Conservation (phyloP, 768 basidiomycete genomes). For the Imleria badia region DNA sequence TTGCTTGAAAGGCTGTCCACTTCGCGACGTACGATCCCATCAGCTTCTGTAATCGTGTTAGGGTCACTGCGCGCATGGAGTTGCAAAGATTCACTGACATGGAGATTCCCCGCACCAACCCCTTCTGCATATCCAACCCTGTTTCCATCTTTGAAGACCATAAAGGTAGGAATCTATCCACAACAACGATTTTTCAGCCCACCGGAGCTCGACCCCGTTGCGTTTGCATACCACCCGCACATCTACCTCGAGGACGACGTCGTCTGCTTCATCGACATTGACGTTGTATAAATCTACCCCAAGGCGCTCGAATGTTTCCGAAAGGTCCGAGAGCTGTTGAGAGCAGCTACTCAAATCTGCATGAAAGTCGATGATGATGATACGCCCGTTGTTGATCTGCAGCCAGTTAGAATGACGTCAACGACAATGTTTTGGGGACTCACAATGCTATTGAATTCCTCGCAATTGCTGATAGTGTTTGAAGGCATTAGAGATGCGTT, state of each 20-base stretch:
- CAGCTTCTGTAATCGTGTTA: slow-evolving; percentile 18
- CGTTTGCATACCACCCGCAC: slow-evolving; percentile 54
- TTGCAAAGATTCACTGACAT: slow-evolving; percentile 20
- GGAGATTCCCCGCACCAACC: slow-evolving; percentile 25
- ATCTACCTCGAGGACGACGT: slow-evolving; percentile 56
- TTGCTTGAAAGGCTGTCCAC: neutral
- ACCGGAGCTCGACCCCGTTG: neutral
- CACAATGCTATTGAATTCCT: slow-evolving; percentile 22
- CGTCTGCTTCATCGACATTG: slow-evolving; percentile 60
- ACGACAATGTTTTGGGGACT: neutral
- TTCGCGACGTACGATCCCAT: slow-evolving; percentile 19
- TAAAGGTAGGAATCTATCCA: slow-evolving; percentile 25
- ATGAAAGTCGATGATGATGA: slow-evolving; percentile 25
- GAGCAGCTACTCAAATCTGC: slow-evolving; percentile 14
- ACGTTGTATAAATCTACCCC: slow-evolving; percentile 68
- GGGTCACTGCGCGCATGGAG: neutral
- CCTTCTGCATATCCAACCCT: slow-evolving; percentile 25
- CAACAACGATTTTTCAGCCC: neutral
- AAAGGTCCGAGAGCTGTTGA: slow-evolving; percentile 16
- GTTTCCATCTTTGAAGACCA: slow-evolving; percentile 33
- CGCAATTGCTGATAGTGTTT: slow-evolving; percentile 15
- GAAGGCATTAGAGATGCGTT: slow-evolving; percentile 11
- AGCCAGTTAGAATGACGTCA: neutral
- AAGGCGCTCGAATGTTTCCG: slow-evolving; percentile 25
- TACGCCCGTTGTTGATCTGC: slow-evolving; percentile 28